phyloP scores from a whole-genome alignment of 345 rosid genomes.

The Brassica nigra region DNA sequence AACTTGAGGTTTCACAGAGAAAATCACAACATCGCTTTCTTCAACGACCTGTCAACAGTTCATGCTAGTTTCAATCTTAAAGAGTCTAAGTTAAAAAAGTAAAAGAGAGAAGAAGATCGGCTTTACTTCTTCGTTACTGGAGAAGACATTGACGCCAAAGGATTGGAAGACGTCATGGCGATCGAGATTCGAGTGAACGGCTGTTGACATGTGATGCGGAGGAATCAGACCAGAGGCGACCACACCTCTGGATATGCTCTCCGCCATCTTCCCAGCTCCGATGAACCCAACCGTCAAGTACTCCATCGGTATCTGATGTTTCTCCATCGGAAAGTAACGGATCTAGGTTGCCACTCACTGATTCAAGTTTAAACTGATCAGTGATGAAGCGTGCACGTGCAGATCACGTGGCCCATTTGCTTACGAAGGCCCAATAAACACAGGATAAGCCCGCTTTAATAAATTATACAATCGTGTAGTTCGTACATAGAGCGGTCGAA shows the following conservation, averaged over 20 bases:
- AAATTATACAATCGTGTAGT: too few relatives aligned
- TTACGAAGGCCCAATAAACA: not conserved
- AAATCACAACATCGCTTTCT: conserved; percentile 74
- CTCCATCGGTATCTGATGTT: conserved; percentile 46
- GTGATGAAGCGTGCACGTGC: not conserved
- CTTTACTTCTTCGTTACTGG: conserved; percentile 57
- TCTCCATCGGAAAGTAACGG: conserved; percentile 27
- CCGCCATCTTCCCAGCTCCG: conserved; percentile 95
- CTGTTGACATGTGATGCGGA: conserved; percentile 65
- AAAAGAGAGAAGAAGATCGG: not conserved
- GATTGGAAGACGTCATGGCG: conserved; percentile 71
- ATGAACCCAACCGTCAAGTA: conserved; percentile 69
- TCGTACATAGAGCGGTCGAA: too few relatives aligned
- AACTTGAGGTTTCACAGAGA: conserved; percentile 94
- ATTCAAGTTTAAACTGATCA: not conserved
- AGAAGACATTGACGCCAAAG: conserved; percentile 59
- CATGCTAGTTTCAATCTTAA: too few relatives aligned
- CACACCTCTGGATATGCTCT: conserved; percentile 86
- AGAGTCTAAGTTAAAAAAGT: too few relatives aligned
- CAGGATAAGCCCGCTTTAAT: not conserved
- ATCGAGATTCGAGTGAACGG: conserved; percentile 58
- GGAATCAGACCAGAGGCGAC: conserved; percentile 72
- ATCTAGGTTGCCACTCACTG: conserved; percentile 1
- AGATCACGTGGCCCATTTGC: not conserved
- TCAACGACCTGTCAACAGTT: conserved; percentile 62